Conservation (phyloP, 2,329 filamentous ascomycete species). For the Fusarium mexicanum region DNA sequence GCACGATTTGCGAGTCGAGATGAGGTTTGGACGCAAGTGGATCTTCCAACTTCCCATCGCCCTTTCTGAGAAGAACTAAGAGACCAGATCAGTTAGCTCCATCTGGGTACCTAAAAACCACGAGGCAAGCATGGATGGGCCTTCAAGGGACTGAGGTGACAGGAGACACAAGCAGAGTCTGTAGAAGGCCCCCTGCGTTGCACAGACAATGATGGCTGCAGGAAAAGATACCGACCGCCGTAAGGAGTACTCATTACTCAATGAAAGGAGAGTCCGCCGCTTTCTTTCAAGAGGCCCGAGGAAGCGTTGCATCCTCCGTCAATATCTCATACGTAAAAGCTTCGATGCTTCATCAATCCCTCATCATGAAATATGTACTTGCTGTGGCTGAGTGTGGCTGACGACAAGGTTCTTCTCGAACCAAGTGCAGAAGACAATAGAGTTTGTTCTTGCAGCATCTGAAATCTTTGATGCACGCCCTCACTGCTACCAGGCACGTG, state of each 20-base stretch:
- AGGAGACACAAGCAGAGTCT: not conserved
- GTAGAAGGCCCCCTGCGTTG: slow-evolving; percentile 7
- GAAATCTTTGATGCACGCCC: slow-evolving; percentile 26
- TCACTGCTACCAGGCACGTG: slow-evolving; percentile 29
- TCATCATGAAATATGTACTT: not conserved
- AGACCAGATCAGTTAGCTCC: not conserved
- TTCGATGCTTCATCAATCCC: not conserved
- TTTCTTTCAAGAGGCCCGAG: not conserved
- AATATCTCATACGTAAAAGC: slow-evolving; percentile 30
- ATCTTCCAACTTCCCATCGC: not conserved
- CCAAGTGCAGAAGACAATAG: slow-evolving; percentile 6
- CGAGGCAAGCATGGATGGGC: slow-evolving; percentile 31
- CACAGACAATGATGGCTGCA: slow-evolving; percentile 12
- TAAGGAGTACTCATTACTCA: slow-evolving; percentile 1
- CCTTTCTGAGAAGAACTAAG: not conserved
- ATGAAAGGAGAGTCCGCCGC: not conserved
- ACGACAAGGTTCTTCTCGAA: slow-evolving; percentile 28
- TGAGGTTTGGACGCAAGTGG: not conserved
- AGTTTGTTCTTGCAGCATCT: slow-evolving; percentile 22
- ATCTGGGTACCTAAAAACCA: slow-evolving; percentile 21
- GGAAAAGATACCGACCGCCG: not conserved
- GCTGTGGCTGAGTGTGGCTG: slow-evolving; percentile 27
- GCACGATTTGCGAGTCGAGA: not conserved
- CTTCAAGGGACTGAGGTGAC: slow-evolving; percentile 6
- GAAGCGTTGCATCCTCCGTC: not conserved